These are phyloP conservation scores for barley (Hordeum vulgare) DNA, from an alignment of 176 grass and related monocot species.

Conservation along the genomic window DNA sequence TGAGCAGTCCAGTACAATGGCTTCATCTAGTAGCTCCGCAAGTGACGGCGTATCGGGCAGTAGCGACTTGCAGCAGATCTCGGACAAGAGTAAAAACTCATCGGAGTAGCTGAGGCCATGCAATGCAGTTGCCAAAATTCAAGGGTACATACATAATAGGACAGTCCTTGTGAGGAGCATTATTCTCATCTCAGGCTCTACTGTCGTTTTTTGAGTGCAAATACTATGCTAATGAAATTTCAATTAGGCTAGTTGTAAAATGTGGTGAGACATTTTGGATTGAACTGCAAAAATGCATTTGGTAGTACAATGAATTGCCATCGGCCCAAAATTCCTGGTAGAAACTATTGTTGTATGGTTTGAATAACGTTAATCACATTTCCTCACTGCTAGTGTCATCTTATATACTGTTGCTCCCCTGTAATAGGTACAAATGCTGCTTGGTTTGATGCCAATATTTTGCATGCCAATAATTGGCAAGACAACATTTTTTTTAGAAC, in stretches of 20 bases:
- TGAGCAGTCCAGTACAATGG: constrained; percentile 32
- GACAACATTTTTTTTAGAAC: too few relatives aligned
- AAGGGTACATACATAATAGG: background rate
- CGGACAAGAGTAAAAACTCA: constrained; percentile 58
- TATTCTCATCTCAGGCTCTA: background rate
- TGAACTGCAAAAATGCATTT: background rate
- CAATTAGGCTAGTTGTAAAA: background rate
- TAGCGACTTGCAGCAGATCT: constrained; percentile 43
- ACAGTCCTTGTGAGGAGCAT: background rate
- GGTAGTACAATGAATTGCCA: background rate
- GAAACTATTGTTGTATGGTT: background rate
- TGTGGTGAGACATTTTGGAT: background rate
- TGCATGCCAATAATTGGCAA: too few relatives aligned
- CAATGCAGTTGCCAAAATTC: background rate
- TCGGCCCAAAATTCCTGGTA: background rate
- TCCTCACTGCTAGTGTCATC: background rate
- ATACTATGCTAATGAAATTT: background rate
- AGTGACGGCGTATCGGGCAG: constrained; percentile 25
- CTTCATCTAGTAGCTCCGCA: constrained; percentile 37
- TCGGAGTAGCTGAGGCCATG: constrained; percentile 24
- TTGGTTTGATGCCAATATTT: background rate
- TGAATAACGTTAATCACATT: background rate
- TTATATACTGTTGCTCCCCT: background rate
- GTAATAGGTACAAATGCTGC: background rate
- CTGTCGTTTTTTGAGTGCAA: background rate